These are phyloP conservation scores for Parastagonospora avenae DNA, from an alignment of 2,329 filamentous ascomycete species.

Conservation along the genomic window DNA sequence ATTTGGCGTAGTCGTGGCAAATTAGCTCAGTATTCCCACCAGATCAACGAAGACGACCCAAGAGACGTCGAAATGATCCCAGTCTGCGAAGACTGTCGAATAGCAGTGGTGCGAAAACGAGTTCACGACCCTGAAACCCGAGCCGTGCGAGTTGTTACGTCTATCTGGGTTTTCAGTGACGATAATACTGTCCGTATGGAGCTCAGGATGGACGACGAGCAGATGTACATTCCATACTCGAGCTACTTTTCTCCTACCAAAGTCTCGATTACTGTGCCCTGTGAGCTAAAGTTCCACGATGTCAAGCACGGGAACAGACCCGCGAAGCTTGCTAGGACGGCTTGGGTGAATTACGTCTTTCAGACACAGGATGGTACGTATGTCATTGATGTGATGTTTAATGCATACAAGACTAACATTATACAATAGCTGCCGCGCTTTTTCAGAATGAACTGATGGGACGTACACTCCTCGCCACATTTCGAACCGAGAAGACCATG, in stretches of 20 bases:
- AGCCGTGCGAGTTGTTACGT: constrained; percentile 46
- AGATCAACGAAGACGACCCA: constrained; percentile 41
- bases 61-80: constrained; percentile 49
- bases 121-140: constrained; percentile 44
- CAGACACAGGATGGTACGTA: constrained; percentile 33
- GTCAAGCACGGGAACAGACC: constrained; percentile 41
- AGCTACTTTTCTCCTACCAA: constrained; percentile 54
- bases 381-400: background rate
- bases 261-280: constrained; percentile 47
- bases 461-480: constrained; percentile 50
- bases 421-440: constrained; percentile 36
- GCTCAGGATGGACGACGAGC: constrained; percentile 48
- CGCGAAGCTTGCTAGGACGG: constrained; percentile 45
- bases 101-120: constrained; percentile 52
- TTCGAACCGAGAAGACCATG: constrained; percentile 51
- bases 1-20: constrained; percentile 38
- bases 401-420: background rate
- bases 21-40: constrained; percentile 50
- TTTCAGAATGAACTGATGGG: constrained; percentile 56
- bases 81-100: constrained; percentile 46
- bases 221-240: constrained; percentile 52
- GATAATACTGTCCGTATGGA: constrained; percentile 51
- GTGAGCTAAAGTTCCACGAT: constrained; percentile 49
- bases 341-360: constrained; percentile 55
- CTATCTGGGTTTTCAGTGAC: constrained; percentile 53